Percentiles rank a stretch among this genome's conserved stretches.
Evolutionary conservation across 768 basidiomycete species (phyloP).

Genomic region (Macrolepiota fuliginosa): DNA sequence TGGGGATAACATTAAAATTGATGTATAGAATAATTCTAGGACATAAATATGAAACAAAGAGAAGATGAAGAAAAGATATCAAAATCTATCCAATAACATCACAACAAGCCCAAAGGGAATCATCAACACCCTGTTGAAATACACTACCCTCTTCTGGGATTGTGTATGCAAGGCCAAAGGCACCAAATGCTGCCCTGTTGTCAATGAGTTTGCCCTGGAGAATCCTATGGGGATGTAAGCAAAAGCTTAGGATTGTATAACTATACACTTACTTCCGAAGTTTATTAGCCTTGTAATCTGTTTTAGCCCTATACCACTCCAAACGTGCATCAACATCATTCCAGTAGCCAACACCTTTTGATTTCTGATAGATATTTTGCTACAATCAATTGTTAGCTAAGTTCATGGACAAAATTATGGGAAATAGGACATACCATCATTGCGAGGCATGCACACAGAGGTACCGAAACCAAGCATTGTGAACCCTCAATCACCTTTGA

Average conservation of each 20-base stretch:
- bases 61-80: no score
- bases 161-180: not conserved
- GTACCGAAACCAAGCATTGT: not conserved
- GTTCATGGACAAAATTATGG: not conserved
- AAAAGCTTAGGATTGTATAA: not conserved
- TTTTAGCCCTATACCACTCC: not conserved
- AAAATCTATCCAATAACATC: no score
- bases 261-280: not conserved
- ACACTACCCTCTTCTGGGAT: not conserved
- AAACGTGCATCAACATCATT: not conserved
- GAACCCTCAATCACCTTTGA: not conserved
- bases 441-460: not conserved
- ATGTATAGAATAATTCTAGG: no score
- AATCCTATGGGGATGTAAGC: not conserved
- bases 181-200: not conserved
- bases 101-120: no score
- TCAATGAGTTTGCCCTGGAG: not conserved
- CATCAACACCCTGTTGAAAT: not conserved
- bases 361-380: not conserved
- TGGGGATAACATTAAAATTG: no score
- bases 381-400: not conserved
- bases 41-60: no score
- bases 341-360: not conserved
- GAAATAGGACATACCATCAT: not conserved
- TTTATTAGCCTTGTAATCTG: not conserved